Evolutionary conservation across 352 stramenopile genomes (phyloP).

Genomic region (Globisporangium radiosum): DNA sequence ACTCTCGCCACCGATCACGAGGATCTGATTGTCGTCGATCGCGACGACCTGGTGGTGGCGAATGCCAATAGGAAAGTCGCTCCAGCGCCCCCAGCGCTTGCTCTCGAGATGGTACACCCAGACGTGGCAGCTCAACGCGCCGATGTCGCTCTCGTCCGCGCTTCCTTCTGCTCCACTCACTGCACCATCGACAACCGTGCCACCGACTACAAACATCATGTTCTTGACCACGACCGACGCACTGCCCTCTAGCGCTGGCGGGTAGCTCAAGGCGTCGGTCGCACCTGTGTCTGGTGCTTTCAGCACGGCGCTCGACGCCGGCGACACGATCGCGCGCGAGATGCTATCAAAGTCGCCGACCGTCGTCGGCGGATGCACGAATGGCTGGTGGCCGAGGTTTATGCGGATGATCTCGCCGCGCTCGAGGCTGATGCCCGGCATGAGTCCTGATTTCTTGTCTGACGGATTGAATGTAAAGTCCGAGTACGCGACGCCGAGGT

Average conservation of each 20-base stretch:
- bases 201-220: slow-evolving; percentile 75
- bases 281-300: slow-evolving; percentile 15
- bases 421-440: slow-evolving; percentile 85
- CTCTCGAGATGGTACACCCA: slow-evolving; percentile 55
- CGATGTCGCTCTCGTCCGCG: slow-evolving; percentile 1
- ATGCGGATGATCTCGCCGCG: slow-evolving; percentile 83
- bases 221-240: slow-evolving; percentile 51
- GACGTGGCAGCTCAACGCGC: slow-evolving; percentile 25
- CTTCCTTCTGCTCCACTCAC: not conserved
- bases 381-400: slow-evolving; percentile 77
- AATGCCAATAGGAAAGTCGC: slow-evolving; percentile 77
- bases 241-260: slow-evolving; percentile 40
- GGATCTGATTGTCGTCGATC: slow-evolving; percentile 64
- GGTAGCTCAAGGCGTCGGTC: slow-evolving; percentile 6
- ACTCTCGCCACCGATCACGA: slow-evolving; percentile 80
- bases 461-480: slow-evolving; percentile 42
- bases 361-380: slow-evolving; percentile 61
- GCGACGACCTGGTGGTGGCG: slow-evolving; percentile 69
- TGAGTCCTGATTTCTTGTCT: slow-evolving; percentile 60
- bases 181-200: slow-evolving; percentile 19
- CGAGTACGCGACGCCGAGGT: slow-evolving; percentile 71
- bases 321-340: slow-evolving; percentile 39
- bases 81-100: slow-evolving; percentile 67
- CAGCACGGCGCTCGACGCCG: slow-evolving; percentile 33
- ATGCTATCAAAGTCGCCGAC: slow-evolving; percentile 62